Percentiles rank a stretch among this genome's conserved stretches.
phyloP scores from a whole-genome alignment of 169 alveolate species.

The Plasmodium malariae region DNA sequence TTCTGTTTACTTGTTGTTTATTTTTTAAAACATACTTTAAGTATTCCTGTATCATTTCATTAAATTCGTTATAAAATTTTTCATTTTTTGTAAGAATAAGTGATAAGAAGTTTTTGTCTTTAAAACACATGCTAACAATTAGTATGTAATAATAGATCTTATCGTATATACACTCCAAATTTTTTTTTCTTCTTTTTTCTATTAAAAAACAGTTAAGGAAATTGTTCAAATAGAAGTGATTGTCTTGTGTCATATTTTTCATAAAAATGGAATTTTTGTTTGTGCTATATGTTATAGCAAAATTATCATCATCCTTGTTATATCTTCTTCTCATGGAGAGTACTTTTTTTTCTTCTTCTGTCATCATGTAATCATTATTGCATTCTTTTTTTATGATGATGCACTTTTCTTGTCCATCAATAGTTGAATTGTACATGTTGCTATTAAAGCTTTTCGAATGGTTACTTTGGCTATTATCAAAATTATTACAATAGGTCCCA shows the following conservation, averaged over 20 bases:
- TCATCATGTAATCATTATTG: no score
- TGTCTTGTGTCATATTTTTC: constrained; percentile 40
- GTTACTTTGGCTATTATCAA: no score
- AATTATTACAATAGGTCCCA: no score
- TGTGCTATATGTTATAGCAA: no score
- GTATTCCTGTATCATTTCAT: constrained; percentile 40
- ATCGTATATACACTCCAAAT: constrained; percentile 35
- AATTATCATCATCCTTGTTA: no score
- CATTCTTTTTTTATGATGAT: no score
- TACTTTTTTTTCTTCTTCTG: no score
- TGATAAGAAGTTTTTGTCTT: constrained; percentile 59
- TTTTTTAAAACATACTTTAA: constrained; percentile 55
- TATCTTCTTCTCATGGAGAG: no score
- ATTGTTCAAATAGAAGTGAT: constrained; percentile 36
- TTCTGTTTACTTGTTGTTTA: constrained; percentile 28
- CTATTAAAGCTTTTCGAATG: no score
- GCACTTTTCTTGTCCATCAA: no score
- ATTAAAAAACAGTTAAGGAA: constrained; percentile 42
- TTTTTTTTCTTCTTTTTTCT: constrained; percentile 17
- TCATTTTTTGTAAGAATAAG: constrained; percentile 47
- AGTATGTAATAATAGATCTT: constrained; percentile 53
- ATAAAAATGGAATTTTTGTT: no score
- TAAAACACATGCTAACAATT: constrained; percentile 62
- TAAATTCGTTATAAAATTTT: constrained; percentile 40
- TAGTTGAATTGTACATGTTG: no score